Conservation (phyloP, 2,329 filamentous ascomycete genomes). For the Emergomyces africanus region DNA sequence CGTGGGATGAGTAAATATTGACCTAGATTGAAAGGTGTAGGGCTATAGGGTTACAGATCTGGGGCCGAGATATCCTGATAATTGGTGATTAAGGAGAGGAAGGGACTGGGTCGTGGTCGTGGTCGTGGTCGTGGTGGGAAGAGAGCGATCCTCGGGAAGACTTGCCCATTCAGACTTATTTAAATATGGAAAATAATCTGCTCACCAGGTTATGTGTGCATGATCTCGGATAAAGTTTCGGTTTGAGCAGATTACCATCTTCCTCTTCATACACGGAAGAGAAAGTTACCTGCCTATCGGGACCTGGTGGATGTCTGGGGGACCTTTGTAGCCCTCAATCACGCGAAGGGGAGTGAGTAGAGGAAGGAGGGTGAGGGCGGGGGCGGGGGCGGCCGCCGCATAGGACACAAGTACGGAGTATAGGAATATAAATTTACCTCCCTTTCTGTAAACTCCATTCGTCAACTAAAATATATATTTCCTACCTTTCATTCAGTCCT, state of each 20-base stretch:
- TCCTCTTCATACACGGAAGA: too few species aligned
- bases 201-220: not conserved
- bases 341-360: not conserved
- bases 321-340: too few species aligned
- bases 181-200: not conserved
- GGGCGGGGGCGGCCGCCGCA: not conserved
- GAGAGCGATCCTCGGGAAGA: not conserved
- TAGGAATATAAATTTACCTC: not conserved
- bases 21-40: not conserved
- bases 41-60: not conserved
- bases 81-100: not conserved
- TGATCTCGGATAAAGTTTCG: not conserved
- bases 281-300: too few species aligned
- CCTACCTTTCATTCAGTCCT: not conserved
- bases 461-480: not conserved
- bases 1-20: not conserved
- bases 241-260: too few species aligned
- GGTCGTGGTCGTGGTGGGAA: not conserved
- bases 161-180: not conserved
- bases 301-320: too few species aligned
- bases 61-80: not conserved
- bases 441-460: not conserved
- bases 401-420: not conserved
- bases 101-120: too few species aligned
- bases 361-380: not conserved